Evolutionary conservation across 2,329 filamentous ascomycete species (phyloP), one percentile per base, ranked within the genome.

Genomic region (Sarocladium strictum): DNA sequence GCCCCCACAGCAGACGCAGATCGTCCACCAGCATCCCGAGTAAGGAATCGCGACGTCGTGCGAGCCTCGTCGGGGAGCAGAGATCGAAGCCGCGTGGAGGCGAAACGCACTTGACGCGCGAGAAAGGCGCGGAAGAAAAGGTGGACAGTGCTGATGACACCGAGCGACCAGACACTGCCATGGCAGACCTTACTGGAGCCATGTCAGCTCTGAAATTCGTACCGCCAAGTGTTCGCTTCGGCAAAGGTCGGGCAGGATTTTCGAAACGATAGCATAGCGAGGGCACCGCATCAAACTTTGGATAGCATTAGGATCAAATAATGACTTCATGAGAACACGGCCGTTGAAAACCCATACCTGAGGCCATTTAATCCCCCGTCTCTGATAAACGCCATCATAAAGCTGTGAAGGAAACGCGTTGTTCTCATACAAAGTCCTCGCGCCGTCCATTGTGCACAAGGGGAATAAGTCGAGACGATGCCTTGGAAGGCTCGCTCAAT

Each of bases 181-280:
- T 89, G 78, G 81, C 85, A 43, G 78, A 79, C 53, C 72, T 92
- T 3, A 72, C 81, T 1, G 78, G 77, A 7, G 82, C 85, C 55
- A 88, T 92, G 85, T 88, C 86, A 1, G 75, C 85, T 3, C 70
- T 92, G 57, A 81, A 81, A 53, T 89, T 92, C 62, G 77, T 91
- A 5, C 88, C 88, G 17, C 75, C 76, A 19, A 86, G 80, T 60
- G 72, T 90, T 52, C 78, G 79, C 10, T 89, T 89, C 65, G 85
- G 85, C 14, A 76, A 80, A 55, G 76, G 76, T 49, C 77, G 75
- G 55, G 68, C 75, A 38, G 81, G 81, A 0, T 81, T 85, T 60
- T 69, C 77, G 29, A 80, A 70, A 62, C 69, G 65, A 61, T 80
- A 68, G 63, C 50, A 40, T 40, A 19, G 50, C 19, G 50, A 37